Evolutionary conservation across 2,329 filamentous ascomycete species (phyloP).

Genomic region (Myrmaecium sp.): DNA sequence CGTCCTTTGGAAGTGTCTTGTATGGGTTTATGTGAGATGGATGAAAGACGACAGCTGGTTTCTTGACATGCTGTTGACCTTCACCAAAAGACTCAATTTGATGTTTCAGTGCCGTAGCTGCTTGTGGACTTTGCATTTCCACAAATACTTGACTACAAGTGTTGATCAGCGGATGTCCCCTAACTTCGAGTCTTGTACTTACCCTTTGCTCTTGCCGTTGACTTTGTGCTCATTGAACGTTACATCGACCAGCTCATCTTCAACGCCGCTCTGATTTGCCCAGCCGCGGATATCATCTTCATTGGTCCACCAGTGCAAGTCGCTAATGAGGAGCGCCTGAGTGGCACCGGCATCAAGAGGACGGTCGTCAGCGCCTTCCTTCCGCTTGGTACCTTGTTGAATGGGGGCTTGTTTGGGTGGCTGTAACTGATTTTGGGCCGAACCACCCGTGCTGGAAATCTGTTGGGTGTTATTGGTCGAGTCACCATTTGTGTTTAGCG

Average conservation of each 20-base stretch:
- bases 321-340: slow-evolving; percentile 66
- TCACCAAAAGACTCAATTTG: slow-evolving; percentile 52
- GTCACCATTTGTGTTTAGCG: slow-evolving; percentile 12
- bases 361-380: slow-evolving; percentile 37
- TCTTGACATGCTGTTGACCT: slow-evolving; percentile 43
- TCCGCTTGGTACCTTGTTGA: slow-evolving; percentile 44
- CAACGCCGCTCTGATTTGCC: slow-evolving; percentile 61
- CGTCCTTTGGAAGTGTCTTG: slow-evolving; percentile 78
- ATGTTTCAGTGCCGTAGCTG: slow-evolving; percentile 70
- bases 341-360: slow-evolving; percentile 42
- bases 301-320: slow-evolving; percentile 82
- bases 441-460: slow-evolving; percentile 26
- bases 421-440: slow-evolving; percentile 19
- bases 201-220: slow-evolving; percentile 98
- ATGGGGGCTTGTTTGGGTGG: slow-evolving; percentile 25
- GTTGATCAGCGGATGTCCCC: background rate
- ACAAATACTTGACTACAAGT: slow-evolving; percentile 55
- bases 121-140: slow-evolving; percentile 69
- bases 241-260: slow-evolving; percentile 75
- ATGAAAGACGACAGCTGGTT: slow-evolving; percentile 56
- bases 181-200: slow-evolving; percentile 21
- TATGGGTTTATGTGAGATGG: slow-evolving; percentile 70
- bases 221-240: slow-evolving; percentile 98
- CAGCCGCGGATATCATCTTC: slow-evolving; percentile 90
- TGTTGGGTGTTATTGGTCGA: slow-evolving; percentile 26